Conservation (phyloP, 208 protist genomes). For the Herpetomonas samuelpessoai region DNA sequence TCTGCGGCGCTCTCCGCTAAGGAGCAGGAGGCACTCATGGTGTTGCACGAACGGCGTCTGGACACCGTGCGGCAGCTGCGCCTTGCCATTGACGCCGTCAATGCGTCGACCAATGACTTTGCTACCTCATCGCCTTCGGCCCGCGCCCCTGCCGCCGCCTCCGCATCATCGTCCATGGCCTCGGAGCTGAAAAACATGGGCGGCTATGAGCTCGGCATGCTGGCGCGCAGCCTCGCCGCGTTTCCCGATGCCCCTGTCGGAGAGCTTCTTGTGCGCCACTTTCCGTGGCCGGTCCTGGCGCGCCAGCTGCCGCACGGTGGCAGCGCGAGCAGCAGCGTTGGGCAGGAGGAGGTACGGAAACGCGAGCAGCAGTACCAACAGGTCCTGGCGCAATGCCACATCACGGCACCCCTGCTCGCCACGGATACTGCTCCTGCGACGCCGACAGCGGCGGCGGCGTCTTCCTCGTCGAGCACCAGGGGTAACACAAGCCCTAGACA, state of each 20-base stretch:
- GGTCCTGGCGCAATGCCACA: conserved; percentile 21
- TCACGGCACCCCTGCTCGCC: conserved; percentile 18
- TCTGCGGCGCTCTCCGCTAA: not conserved
- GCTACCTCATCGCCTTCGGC: conserved; percentile 3
- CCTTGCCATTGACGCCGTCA: conserved; percentile 52
- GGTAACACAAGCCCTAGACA: not conserved
- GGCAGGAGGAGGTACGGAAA: conserved; percentile 25
- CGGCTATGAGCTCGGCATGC: conserved; percentile 49
- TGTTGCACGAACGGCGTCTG: conserved; percentile 6
- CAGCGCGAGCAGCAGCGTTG: conserved; percentile 13
- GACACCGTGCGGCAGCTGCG: conserved; percentile 49
- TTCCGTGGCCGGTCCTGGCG: conserved; percentile 61
- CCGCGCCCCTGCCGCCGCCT: not conserved
- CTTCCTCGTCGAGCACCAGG: not conserved
- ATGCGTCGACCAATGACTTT: conserved; percentile 56
- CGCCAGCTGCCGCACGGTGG: conserved; percentile 36
- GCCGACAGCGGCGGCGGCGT: not conserved
- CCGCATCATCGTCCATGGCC: not conserved
- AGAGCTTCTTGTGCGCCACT: conserved; percentile 45
- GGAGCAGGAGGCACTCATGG: conserved; percentile 16
- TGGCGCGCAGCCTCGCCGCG: conserved; percentile 34
- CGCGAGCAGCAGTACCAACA: conserved; percentile 21
- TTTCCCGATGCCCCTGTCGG: conserved; percentile 62
- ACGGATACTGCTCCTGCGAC: not conserved
- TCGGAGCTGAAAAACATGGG: conserved; percentile 42